phyloP scores from a whole-genome alignment of 176 grass and related monocot genomes.

The Avena eriantha region DNA sequence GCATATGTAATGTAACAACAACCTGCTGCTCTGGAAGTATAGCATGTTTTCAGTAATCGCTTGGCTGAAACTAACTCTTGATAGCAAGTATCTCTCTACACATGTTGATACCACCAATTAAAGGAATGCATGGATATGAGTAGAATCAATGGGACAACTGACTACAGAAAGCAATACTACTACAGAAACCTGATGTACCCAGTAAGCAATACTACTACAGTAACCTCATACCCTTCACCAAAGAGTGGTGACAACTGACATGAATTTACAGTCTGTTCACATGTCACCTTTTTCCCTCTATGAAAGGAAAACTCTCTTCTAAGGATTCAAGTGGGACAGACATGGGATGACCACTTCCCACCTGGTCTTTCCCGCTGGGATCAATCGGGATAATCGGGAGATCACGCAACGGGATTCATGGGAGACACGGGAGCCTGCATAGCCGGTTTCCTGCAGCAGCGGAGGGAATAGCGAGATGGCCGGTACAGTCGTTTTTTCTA shows the following conservation, averaged over 20 bases:
- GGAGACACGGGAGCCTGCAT: too few species aligned
- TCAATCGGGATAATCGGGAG: too few species aligned
- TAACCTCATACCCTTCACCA: neutral
- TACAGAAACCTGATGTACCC: neutral
- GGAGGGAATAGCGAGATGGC: too few species aligned
- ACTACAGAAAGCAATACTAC: neutral
- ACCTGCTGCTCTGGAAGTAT: neutral
- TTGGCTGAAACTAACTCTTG: slow-evolving; percentile 13
- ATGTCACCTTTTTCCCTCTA: too few species aligned
- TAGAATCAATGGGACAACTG: neutral
- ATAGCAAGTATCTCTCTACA: neutral
- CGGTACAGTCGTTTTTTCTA: too few species aligned
- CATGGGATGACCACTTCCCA: too few species aligned
- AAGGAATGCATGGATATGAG: slow-evolving; percentile 9
- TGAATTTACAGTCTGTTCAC: neutral
- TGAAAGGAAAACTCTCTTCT: too few species aligned
- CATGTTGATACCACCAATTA: too few species aligned
- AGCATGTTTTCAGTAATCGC: neutral
- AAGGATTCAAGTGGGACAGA: too few species aligned
- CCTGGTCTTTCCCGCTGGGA: too few species aligned
- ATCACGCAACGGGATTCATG: too few species aligned
- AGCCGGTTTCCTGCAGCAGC: too few species aligned
- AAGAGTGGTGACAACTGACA: neutral
- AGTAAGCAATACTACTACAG: neutral
- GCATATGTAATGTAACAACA: slow-evolving; percentile 18